phyloP scores from a whole-genome alignment of 371 early-diverging fungal genomes.

The Mortierella sp. region DNA sequence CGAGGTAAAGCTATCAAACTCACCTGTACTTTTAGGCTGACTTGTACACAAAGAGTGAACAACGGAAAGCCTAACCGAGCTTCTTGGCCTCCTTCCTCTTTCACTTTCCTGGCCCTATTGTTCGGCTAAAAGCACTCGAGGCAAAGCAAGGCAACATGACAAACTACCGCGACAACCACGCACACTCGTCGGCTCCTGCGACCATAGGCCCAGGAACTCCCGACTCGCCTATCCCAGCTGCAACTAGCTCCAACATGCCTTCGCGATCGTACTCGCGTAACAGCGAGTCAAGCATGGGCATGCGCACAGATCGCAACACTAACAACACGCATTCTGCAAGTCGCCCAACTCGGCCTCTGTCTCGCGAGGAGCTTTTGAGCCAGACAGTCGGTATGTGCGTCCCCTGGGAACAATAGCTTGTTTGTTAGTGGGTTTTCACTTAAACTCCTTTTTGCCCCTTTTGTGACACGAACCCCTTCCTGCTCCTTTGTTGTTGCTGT shows the following conservation, averaged over 20 bases:
- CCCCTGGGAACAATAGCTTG: background rate
- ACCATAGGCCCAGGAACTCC: background rate
- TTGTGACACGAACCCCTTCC: background rate
- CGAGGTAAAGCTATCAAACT: background rate
- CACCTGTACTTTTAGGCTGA: background rate
- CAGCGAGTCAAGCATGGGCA: background rate
- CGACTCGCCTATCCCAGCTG: slow-evolving; percentile 5
- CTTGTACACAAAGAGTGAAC: background rate
- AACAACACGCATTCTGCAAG: background rate
- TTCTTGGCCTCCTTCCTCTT: background rate
- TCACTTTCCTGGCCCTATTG: background rate
- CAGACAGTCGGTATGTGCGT: slow-evolving; percentile 10
- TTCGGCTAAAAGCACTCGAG: background rate
- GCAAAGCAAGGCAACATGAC: background rate
- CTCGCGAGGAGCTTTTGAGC: slow-evolving; percentile 9
- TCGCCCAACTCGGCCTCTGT: background rate
- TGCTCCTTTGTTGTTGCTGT: background rate
- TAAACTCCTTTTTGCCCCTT: background rate
- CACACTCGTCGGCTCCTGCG: background rate
- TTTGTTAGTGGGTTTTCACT: background rate
- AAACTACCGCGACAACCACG: background rate
- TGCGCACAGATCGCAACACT: background rate
- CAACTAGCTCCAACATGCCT: background rate
- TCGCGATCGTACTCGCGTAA: background rate
- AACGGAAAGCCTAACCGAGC: background rate